Evolutionary conservation across 2,329 filamentous ascomycete genomes (phyloP).

Genomic region (Alternaria sp.): DNA sequence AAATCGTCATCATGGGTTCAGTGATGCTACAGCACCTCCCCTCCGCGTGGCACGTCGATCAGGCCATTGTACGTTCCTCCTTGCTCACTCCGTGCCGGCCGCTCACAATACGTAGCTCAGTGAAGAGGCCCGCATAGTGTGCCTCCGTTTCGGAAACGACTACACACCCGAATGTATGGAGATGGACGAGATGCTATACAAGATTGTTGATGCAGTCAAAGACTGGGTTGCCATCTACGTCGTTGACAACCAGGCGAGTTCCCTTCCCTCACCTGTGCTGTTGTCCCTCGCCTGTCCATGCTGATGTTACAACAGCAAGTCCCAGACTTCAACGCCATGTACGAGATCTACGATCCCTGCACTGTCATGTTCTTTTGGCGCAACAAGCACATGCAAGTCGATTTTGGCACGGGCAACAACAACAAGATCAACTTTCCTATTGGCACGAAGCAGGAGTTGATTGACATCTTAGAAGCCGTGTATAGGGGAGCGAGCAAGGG

Average conservation of each 20-base stretch:
- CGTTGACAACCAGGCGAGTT: slow-evolving; percentile 74
- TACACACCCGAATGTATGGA: slow-evolving; percentile 71
- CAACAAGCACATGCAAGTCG: slow-evolving; percentile 37
- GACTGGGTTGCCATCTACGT: slow-evolving; percentile 86
- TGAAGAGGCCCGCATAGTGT: slow-evolving; percentile 86
- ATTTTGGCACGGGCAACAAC: slow-evolving; percentile 83
- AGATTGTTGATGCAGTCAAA: slow-evolving; percentile 65
- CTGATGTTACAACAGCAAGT: slow-evolving; percentile 47
- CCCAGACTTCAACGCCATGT: slow-evolving; percentile 94
- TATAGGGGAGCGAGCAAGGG: slow-evolving; percentile 97
- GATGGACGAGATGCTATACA: slow-evolving; percentile 36
- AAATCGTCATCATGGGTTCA: slow-evolving; percentile 67
- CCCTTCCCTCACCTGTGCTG: neutral
- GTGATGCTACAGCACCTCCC: slow-evolving; percentile 87
- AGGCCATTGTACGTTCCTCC: slow-evolving; percentile 69
- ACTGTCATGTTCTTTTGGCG: slow-evolving; percentile 96
- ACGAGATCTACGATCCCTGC: slow-evolving; percentile 84
- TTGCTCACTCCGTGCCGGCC: neutral
- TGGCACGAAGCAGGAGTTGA: slow-evolving; percentile 94
- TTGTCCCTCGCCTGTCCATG: neutral
- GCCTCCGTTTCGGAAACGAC: slow-evolving; percentile 89
- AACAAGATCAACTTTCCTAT: slow-evolving; percentile 95
- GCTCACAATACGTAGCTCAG: slow-evolving; percentile 9
- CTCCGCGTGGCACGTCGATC: slow-evolving; percentile 96
- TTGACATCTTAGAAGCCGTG: slow-evolving; percentile 97